Conservation (phyloP, 2,329 filamentous ascomycete genomes). For the Cladophialophora exuberans region DNA sequence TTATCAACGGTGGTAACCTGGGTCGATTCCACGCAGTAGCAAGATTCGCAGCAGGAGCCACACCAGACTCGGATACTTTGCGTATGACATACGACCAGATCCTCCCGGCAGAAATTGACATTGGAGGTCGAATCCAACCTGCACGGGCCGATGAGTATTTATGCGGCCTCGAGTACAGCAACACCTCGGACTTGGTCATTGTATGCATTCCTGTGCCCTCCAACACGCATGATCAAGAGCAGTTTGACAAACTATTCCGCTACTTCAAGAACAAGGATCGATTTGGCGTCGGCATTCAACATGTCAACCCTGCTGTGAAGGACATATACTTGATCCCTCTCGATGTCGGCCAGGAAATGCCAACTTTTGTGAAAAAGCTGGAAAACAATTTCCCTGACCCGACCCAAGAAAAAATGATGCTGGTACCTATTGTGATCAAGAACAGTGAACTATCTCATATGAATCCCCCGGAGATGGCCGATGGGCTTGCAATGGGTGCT, state of each 20-base stretch:
- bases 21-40: constrained; percentile 77
- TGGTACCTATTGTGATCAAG: constrained; percentile 83
- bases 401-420: constrained; percentile 73
- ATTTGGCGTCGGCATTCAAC: constrained; percentile 85
- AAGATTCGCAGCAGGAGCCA: constrained; percentile 79
- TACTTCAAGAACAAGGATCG: constrained; percentile 83
- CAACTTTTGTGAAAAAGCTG: constrained; percentile 87
- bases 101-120: constrained; percentile 66
- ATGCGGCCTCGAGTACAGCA: constrained; percentile 80
- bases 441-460: constrained; percentile 51
- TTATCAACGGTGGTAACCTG: constrained; percentile 74
- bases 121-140: constrained; percentile 73
- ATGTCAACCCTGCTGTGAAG: constrained; percentile 73
- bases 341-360: constrained; percentile 70
- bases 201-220: constrained; percentile 66
- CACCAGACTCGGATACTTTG: constrained; percentile 47
- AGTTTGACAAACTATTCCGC: constrained; percentile 77
- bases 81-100: constrained; percentile 68
- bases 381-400: constrained; percentile 79
- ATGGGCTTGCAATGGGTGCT: constrained; percentile 34
- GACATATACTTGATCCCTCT: constrained; percentile 92
- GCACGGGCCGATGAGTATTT: constrained; percentile 88
- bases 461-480: constrained; percentile 35
- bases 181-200: constrained; percentile 81
- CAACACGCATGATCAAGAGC: constrained; percentile 51